These are phyloP conservation scores for Russula ochroleuca DNA, from an alignment of 768 basidiomycete genomes.

Conservation along the genomic window DNA sequence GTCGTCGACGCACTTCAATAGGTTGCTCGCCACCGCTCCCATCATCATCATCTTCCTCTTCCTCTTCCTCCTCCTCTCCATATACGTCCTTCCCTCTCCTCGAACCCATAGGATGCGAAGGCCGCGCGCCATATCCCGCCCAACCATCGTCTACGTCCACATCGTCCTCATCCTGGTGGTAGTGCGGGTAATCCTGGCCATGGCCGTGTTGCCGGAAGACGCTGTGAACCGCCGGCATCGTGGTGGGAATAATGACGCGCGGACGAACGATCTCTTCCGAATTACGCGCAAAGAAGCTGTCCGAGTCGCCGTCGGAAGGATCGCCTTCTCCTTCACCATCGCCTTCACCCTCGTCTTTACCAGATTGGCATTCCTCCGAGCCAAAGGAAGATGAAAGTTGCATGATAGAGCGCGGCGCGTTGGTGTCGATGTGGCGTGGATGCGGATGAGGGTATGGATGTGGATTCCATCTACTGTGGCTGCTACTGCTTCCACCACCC, in stretches of 20 bases:
- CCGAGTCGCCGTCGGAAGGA: constrained; percentile 23
- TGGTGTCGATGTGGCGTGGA: neutral
- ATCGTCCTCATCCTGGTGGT: neutral
- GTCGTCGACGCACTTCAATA: constrained; percentile 26
- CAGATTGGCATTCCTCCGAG: constrained; percentile 17
- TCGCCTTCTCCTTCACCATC: neutral
- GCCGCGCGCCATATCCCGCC: neutral
- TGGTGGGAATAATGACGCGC: constrained; percentile 2
- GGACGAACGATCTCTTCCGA: constrained; percentile 22
- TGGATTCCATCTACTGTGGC: constrained; percentile 1
- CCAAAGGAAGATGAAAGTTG: constrained; percentile 18
- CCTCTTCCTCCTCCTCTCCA: neutral
- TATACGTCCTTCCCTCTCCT: neutral
- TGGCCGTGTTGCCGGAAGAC: neutral
- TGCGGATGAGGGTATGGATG: neutral
- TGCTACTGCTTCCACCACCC: neutral
- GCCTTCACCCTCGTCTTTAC: neutral
- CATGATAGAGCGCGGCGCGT: constrained; percentile 21
- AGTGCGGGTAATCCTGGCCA: neutral
- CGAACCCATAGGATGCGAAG: neutral
- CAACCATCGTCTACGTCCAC: neutral
- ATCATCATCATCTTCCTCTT: constrained; percentile 5
- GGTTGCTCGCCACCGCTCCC: constrained; percentile 13
- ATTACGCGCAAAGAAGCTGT: constrained; percentile 27
- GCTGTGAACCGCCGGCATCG: neutral